Conservation (phyloP, 192 early-diverging fungal species). For the Phlyctochytrium bullatum region DNA sequence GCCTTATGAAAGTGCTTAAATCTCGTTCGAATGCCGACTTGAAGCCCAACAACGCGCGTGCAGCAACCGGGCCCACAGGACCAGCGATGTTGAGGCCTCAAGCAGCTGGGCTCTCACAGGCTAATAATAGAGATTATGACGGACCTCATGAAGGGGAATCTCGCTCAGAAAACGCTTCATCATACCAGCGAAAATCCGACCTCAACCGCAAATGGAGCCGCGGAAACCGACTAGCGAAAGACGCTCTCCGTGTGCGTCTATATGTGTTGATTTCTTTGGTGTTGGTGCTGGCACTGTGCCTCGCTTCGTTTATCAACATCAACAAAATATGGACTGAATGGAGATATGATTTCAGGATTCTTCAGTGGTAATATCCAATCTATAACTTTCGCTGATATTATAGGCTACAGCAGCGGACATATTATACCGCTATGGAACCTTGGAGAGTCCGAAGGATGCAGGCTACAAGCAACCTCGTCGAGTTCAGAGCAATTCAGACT, state of each 20-base stretch:
- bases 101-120: too few species aligned
- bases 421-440: slow-evolving; percentile 1
- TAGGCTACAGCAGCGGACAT: neutral
- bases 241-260: neutral
- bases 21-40: too few species aligned
- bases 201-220: too few species aligned
- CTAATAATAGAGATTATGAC: too few species aligned
- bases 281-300: neutral
- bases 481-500: neutral
- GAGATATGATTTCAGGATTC: neutral
- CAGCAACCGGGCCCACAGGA: too few species aligned
- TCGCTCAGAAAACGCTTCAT: too few species aligned
- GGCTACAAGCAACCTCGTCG: neutral
- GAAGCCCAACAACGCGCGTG: too few species aligned
- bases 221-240: too few species aligned
- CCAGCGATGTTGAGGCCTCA: too few species aligned
- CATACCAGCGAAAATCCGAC: too few species aligned
- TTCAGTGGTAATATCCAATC: neutral
- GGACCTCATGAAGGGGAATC: too few species aligned
- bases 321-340: neutral
- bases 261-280: neutral
- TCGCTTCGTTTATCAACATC: slow-evolving; percentile 1
- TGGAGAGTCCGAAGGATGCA: slow-evolving; percentile 11
- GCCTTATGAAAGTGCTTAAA: too few species aligned
- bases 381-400: neutral